Evolutionary conservation across 331 rosid genomes (phyloP).

Genomic region (Ulmus americana): DNA sequence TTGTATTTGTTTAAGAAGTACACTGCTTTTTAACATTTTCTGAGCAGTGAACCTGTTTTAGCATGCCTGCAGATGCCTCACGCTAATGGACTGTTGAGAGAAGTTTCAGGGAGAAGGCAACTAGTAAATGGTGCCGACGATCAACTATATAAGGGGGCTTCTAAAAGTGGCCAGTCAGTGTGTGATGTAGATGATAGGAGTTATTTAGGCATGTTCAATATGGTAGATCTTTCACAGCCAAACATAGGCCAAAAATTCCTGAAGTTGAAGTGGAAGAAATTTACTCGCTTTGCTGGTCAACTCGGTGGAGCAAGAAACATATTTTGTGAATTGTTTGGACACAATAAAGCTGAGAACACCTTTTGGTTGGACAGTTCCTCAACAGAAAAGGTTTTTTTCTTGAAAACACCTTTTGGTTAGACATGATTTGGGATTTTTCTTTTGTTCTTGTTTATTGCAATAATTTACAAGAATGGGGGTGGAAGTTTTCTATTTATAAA

Average conservation of each 20-base stretch:
- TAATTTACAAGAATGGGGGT: neutral
- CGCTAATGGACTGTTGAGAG: slow-evolving; percentile 36
- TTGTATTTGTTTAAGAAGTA: slow-evolving; percentile 1
- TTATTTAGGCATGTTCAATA: slow-evolving; percentile 26
- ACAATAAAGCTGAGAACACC: slow-evolving; percentile 63
- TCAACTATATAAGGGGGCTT: slow-evolving; percentile 29
- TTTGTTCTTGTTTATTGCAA: neutral
- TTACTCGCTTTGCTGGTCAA: slow-evolving; percentile 54
- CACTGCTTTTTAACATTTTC: slow-evolving; percentile 18
- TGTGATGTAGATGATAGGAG: slow-evolving; percentile 26
- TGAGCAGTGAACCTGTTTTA: slow-evolving; percentile 56
- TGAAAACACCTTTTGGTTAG: neutral
- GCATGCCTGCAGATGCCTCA: slow-evolving; percentile 52
- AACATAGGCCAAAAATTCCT: slow-evolving; percentile 42
- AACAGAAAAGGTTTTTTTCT: slow-evolving; percentile 62
- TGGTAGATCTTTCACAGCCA: slow-evolving; percentile 39
- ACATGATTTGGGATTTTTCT: neutral
- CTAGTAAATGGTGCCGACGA: slow-evolving; percentile 26
- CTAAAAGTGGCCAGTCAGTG: slow-evolving; percentile 18
- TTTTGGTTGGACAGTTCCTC: slow-evolving; percentile 99
- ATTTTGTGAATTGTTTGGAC: slow-evolving; percentile 72
- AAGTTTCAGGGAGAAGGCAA: slow-evolving; percentile 31
- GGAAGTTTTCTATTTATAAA: neutral
- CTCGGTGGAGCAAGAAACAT: slow-evolving; percentile 80
- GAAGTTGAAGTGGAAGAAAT: slow-evolving; percentile 84